Base-by-base conservation (phyloP, 768 basidiomycete genomes). In the Boletus patriciae region DNA sequence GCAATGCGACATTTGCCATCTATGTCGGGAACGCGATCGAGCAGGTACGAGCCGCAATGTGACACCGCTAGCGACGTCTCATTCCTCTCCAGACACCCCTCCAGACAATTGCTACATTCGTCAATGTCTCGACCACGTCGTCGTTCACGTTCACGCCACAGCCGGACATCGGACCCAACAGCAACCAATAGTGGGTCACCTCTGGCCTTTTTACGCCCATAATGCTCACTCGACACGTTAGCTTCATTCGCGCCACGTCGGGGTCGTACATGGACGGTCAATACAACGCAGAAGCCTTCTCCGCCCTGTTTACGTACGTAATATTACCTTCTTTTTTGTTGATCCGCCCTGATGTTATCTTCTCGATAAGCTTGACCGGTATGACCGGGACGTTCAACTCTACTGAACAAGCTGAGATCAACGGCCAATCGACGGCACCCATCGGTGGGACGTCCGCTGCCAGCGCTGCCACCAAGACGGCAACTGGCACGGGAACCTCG, bases 221-320 rank as follows among this genome's bases (percentile, higher is more conserved):
- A 16, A 19, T 11, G 34, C 38, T 23, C 38, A 50, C 38, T 12
- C 43, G 3, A 34, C 18, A 25, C 19, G 23, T 52, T 55, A 90
- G 88, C 77, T 94, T 94, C 77, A 80, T 94, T 66, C 89, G 90
- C 46, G 74, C 89, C 65, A 81, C 88, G 55, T 92, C 91, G 0
- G 60, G 78, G 36, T 63, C 37, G 52, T 62, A 81, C 43, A 86
- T 78, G 69, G 83, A 88, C 67, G 46, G 86, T 15, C 75, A 81
- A 52, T 88, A 76, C 74, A 80, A 80, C 4, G 81, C 79, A 44
- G 75, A 87, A 60, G 84, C 90, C 0, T 95, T 92, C 78, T 91
- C 90, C 8, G 81, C 92, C 60, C 82, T 81, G 64, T 94, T 92
- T 77, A 75, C 76, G 91, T 92, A 66, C 61, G 86, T 74, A 5